Conservation (phyloP, 2,329 filamentous ascomycete species). For the Helotiales sp. region DNA sequence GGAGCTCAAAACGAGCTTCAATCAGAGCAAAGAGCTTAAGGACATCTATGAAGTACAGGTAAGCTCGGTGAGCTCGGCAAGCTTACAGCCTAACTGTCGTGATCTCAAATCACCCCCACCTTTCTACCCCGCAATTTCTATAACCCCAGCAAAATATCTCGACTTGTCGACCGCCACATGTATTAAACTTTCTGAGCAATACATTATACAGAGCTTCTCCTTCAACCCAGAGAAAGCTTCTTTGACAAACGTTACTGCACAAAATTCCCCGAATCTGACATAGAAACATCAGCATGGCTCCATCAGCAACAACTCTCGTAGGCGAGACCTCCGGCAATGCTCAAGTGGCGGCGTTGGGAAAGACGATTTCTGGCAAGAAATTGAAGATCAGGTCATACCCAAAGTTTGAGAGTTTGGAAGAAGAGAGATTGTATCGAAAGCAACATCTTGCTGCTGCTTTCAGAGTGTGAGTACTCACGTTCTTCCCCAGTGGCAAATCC, state of each 20-base stretch:
- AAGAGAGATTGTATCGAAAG: conserved; percentile 29
- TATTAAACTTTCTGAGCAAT: no score
- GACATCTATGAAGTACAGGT: no score
- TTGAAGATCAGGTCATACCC: conserved; percentile 47
- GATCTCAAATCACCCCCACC: no score
- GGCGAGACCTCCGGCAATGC: conserved; percentile 42
- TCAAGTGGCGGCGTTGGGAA: conserved; percentile 45
- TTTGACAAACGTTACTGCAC: background rate
- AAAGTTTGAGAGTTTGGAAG: conserved; percentile 26
- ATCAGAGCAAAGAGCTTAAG: no score
- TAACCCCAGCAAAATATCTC: no score
- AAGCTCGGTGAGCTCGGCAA: no score
- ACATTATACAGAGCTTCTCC: no score
- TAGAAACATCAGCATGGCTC: conserved; percentile 35
- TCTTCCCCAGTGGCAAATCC: background rate
- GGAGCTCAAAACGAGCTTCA: no score
- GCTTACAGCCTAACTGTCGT: no score
- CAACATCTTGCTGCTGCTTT: conserved; percentile 32
- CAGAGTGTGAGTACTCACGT: conserved; percentile 15
- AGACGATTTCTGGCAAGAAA: conserved; percentile 44
- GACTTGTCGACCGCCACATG: no score
- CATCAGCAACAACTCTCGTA: conserved; percentile 37
- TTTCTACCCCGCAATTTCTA: no score
- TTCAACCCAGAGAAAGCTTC: no score
- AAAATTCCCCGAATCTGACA: background rate